Conservation (phyloP, 2,329 filamentous ascomycete genomes). For the Blastomyces parvus region DNA sequence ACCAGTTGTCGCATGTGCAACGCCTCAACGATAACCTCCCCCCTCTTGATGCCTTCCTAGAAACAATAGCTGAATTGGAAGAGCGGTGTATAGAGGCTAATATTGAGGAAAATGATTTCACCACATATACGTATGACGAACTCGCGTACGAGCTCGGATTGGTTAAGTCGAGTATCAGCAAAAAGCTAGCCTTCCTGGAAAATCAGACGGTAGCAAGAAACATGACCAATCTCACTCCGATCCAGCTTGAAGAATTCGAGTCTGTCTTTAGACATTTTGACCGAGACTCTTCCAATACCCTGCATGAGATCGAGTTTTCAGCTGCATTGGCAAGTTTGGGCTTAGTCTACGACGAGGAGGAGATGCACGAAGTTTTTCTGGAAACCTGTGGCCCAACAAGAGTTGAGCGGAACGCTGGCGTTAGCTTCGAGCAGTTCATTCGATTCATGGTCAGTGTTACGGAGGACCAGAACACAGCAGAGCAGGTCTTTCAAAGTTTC, state of each 20-base stretch:
- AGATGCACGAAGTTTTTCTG: slow-evolving; percentile 93
- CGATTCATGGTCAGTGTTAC: slow-evolving; percentile 99
- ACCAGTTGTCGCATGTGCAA: slow-evolving; percentile 80
- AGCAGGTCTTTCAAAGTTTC: slow-evolving; percentile 98
- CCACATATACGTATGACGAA: slow-evolving; percentile 98
- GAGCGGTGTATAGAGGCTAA: slow-evolving; percentile 90
- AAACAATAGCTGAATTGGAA: slow-evolving; percentile 76
- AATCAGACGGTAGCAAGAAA: slow-evolving; percentile 97
- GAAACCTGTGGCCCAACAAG: slow-evolving; percentile 59
- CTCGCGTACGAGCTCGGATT: slow-evolving; percentile 85
- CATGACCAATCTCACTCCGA: slow-evolving; percentile 98
- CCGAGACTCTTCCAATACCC: slow-evolving; percentile 77
- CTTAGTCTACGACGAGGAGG: slow-evolving; percentile 89
- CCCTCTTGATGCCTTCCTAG: slow-evolving; percentile 82
- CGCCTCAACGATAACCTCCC: slow-evolving; percentile 75
- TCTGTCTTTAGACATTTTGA: slow-evolving; percentile 98
- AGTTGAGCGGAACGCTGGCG: slow-evolving; percentile 55
- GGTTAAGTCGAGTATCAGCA: slow-evolving; percentile 83
- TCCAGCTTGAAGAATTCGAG: slow-evolving; percentile 97
- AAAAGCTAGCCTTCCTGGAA: slow-evolving; percentile 92
- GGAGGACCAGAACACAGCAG: slow-evolving; percentile 96
- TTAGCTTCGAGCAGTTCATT: slow-evolving; percentile 98
- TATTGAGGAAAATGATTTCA: slow-evolving; percentile 98
- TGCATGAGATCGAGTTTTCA: slow-evolving; percentile 91
- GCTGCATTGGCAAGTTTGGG: slow-evolving; percentile 91